A percentile compares a stretch with the other conserved stretches of the same genome.
Conservation (phyloP, 2,329 filamentous ascomycete genomes). For the Pleomassaria siparia region DNA sequence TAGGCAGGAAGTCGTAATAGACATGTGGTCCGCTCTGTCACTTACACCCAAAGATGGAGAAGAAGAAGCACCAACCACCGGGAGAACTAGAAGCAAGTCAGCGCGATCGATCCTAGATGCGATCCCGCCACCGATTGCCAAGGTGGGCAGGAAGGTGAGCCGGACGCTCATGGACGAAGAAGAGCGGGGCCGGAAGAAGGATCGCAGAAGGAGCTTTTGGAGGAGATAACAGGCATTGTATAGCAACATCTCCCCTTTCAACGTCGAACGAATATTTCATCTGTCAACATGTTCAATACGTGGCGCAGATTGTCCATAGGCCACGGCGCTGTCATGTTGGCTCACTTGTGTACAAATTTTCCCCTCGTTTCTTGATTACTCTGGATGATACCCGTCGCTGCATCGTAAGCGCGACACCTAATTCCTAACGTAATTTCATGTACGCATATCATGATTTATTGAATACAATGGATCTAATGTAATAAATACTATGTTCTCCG, state of each 20-base stretch:
- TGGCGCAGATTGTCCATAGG: not conserved
- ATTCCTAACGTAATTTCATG: no score
- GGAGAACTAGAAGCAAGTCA: slow-evolving; percentile 2
- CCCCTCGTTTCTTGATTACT: no score
- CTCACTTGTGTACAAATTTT: no score
- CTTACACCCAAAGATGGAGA: not conserved
- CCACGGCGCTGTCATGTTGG: no score
- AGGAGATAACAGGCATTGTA: not conserved
- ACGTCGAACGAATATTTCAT: not conserved
- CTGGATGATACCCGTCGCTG: no score
- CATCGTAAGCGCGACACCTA: no score
- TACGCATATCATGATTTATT: no score
- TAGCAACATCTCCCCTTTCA: not conserved
- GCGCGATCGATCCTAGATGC: slow-evolving; percentile 1
- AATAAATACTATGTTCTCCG: no score
- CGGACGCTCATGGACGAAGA: slow-evolving; percentile 3
- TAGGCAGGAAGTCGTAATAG: not conserved
- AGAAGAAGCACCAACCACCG: not conserved
- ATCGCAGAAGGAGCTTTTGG: slow-evolving; percentile 14
- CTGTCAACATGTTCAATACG: not conserved
- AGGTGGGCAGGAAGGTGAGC: not conserved
- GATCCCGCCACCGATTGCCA: slow-evolving; percentile 10
- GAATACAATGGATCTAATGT: no score
- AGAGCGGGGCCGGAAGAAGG: slow-evolving; percentile 10
- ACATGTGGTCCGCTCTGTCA: slow-evolving; percentile 9